Evolutionary conservation across 768 basidiomycete species (phyloP), one percentile per base, ranked within the genome.

Genomic region (Suillus weaverae): DNA sequence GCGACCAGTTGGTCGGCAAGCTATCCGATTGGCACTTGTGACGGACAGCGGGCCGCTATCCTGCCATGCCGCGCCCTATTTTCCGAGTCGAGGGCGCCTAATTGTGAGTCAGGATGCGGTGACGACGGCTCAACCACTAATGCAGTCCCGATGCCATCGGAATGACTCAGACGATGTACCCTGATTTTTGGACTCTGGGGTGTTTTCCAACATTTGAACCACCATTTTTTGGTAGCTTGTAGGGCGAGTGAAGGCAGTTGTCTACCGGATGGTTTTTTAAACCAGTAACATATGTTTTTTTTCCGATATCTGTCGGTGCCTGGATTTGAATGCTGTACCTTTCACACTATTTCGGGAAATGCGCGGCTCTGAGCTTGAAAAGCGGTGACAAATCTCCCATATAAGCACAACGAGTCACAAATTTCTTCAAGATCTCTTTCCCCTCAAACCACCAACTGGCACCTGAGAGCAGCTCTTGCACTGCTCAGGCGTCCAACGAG

Each of bases 311-410:
- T n/a, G 10, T 32, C 62, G 44, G 62, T 51, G 13, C 53, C 66
- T 53, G 32, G 61, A 48, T 44, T 63, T 70, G 26, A 26, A 26
- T 26, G 75, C 71, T 46, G 69, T 74, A 67, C 61, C 5, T 41
- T 70, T 66, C 66, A 69, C 68, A 65, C 64, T 62, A 35, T 33
- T 51, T 65, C 67, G 67, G 72, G 60, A 70, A 54, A 71, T 67
- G 55, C 60, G 67, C 68, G 66, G 75, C 69, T 74, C 75, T 77
- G 76, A 76, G 75, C 65, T 76, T 77, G 76, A 76, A 76, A 77
- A 70, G 74, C 75, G 67, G 70, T 76, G 75, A 70, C 68, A 67
- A 67, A 43, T 53, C 32, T 33, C 30, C 38, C 60, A 72, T 77
- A 77, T 74, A 76, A 76, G 71, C 66, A 18, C 54, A 6, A 16